A percentile compares a stretch with the other conserved stretches of the same genome.
Conservation (phyloP, 805 yeast species). For the Alloascoidea africana region DNA sequence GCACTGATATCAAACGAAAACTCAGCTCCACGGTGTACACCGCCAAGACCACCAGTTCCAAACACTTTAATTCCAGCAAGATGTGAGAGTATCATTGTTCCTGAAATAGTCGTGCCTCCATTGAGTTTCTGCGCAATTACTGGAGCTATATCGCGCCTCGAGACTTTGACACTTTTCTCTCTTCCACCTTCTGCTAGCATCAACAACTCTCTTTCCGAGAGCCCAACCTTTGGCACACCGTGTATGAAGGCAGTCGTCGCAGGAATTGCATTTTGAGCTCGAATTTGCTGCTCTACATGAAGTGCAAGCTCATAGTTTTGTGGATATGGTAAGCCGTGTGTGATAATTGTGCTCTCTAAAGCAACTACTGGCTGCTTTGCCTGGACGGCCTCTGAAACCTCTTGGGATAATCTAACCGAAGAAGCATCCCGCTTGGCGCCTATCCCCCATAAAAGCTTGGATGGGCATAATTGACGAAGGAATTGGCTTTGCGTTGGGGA, state of each 20-base stretch:
- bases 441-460: no score
- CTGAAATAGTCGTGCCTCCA: conserved; percentile 87
- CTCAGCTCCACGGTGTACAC: conserved; percentile 74
- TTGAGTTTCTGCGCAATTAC: conserved; percentile 45
- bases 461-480: no score
- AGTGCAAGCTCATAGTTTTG: conserved; percentile 59
- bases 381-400: conserved; percentile 45
- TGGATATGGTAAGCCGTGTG: conserved; percentile 84
- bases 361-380: conserved; percentile 60
- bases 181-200: conserved; percentile 25
- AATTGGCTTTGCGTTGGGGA: no score
- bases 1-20: conserved; percentile 71
- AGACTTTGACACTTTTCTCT: conserved; percentile 36
- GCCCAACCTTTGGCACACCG: conserved; percentile 63
- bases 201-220: conserved; percentile 30
- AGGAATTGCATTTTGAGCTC: conserved; percentile 56
- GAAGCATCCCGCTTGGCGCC: no score
- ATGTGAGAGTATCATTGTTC: conserved; percentile 71
- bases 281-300: conserved; percentile 44
- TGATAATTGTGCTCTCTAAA: conserved; percentile 72
- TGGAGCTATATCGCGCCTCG: conserved; percentile 66
- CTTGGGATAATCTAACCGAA: no score
- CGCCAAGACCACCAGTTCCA: conserved; percentile 91
- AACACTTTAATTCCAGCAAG: conserved; percentile 69
- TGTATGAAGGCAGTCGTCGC: conserved; percentile 72